phyloP scores from a whole-genome alignment of 2,329 filamentous ascomycete species.

The Penicillium occitanis region DNA sequence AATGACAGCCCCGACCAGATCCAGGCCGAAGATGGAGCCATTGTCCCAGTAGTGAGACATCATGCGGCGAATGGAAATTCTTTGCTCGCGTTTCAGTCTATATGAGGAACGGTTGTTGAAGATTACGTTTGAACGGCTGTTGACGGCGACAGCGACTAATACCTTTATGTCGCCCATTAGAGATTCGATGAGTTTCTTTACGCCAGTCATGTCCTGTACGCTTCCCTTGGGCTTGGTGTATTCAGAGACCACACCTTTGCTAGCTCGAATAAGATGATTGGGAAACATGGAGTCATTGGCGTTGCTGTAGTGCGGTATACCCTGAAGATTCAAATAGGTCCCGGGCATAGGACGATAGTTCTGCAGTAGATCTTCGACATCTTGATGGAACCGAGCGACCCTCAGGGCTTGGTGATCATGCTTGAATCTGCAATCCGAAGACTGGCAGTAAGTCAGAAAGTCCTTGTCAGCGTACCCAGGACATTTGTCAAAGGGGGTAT shows the following conservation, averaged over 20 bases:
- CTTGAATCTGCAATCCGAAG: conserved; percentile 46
- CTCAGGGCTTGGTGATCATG: conserved; percentile 61
- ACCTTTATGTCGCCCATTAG: conserved; percentile 41
- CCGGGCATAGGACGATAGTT: conserved; percentile 62
- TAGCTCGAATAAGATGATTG: conserved; percentile 2
- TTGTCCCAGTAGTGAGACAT: conserved; percentile 49
- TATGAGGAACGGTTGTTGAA: background rate
- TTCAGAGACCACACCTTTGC: background rate
- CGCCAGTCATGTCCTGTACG: background rate
- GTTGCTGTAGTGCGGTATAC: conserved; percentile 44
- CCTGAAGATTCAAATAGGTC: conserved; percentile 60
- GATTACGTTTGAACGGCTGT: background rate
- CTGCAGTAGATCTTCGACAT: conserved; percentile 53
- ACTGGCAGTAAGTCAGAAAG: conserved; percentile 52
- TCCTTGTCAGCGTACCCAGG: conserved; percentile 42
- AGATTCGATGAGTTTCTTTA: conserved; percentile 44
- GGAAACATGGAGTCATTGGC: background rate
- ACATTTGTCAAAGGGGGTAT: conserved; percentile 29
- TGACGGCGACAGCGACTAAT: conserved; percentile 45
- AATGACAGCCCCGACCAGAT: conserved; percentile 45
- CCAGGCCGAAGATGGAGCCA: conserved; percentile 38
- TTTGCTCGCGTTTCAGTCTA: conserved; percentile 26
- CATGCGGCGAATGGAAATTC: conserved; percentile 40
- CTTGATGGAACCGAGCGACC: conserved; percentile 61
- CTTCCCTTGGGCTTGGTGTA: background rate